Evolutionary conservation across 139 green algal species (phyloP).

Genomic region (Chloropicon primus): DNA sequence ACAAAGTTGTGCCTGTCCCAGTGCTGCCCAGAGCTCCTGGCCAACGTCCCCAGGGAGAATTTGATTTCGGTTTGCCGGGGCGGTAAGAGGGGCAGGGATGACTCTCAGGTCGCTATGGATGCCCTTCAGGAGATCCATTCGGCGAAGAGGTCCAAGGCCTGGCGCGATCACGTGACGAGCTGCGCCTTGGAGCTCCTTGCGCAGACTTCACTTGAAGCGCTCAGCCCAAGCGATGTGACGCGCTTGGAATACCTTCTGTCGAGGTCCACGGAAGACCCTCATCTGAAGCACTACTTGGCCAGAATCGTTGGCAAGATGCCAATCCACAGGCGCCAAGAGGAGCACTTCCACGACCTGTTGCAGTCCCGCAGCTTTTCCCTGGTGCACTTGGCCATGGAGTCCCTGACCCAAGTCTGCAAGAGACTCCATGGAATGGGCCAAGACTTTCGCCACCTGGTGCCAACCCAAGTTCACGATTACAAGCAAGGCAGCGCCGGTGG

Average conservation of each 20-base stretch:
- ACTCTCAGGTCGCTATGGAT: not conserved
- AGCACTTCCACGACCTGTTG: not conserved
- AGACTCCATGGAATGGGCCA: not conserved
- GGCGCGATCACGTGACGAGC: not conserved
- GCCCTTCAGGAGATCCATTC: not conserved
- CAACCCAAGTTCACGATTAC: not conserved
- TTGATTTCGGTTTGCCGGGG: no score
- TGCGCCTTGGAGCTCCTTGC: not conserved
- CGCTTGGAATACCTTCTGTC: not conserved
- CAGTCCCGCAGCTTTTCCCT: not conserved
- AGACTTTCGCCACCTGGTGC: not conserved
- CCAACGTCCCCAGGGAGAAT: no score
- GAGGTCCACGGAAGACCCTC: not conserved
- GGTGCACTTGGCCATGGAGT: not conserved
- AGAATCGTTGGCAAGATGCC: not conserved
- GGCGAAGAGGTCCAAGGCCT: not conserved
- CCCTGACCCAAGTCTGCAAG: not conserved
- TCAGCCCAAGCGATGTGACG: not conserved
- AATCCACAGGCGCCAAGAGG: not conserved
- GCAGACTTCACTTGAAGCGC: not conserved
- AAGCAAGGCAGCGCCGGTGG: not conserved
- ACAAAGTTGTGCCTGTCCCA: not conserved
- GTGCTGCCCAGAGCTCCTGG: no score
- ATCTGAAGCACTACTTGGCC: not conserved
- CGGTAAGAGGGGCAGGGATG: no score